Conservation (phyloP, 306 rosid species). For the Vachellia pachyceras region DNA sequence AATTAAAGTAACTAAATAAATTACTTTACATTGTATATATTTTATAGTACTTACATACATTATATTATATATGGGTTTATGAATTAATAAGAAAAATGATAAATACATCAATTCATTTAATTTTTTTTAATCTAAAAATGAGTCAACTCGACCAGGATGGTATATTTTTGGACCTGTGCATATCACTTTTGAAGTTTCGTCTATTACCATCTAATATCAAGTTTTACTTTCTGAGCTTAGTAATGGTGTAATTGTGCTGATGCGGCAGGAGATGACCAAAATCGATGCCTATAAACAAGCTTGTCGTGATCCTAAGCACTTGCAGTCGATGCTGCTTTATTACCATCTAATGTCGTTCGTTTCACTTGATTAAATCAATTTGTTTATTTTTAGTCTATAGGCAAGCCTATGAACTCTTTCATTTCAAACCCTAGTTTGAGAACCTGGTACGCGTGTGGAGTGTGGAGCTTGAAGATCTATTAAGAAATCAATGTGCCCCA, state of each 20-base stretch:
- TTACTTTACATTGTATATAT: no score
- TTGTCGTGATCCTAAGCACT: constrained; percentile 47
- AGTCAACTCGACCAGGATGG: no score
- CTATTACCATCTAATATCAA: neutral
- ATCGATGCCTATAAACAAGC: constrained; percentile 68
- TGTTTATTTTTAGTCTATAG: constrained; percentile 16
- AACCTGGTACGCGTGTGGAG: neutral
- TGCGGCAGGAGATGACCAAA: constrained; percentile 60
- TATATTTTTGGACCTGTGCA: no score
- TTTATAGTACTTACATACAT: no score
- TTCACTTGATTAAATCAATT: neutral
- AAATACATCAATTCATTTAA: no score
- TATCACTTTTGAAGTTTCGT: neutral
- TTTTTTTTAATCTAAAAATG: no score
- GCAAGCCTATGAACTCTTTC: constrained; percentile 35
- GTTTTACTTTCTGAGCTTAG: neutral
- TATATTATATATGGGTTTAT: no score
- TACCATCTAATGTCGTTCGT: neutral
- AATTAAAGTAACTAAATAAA: no score
- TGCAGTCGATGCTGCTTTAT: neutral
- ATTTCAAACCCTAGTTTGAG: neutral
- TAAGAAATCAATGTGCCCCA: neutral
- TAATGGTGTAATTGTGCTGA: neutral
- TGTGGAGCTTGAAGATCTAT: neutral
- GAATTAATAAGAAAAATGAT: no score